These are phyloP conservation scores for Claviceps paspali DNA, from an alignment of 2,329 filamentous ascomycete species.

Conservation along the genomic window DNA sequence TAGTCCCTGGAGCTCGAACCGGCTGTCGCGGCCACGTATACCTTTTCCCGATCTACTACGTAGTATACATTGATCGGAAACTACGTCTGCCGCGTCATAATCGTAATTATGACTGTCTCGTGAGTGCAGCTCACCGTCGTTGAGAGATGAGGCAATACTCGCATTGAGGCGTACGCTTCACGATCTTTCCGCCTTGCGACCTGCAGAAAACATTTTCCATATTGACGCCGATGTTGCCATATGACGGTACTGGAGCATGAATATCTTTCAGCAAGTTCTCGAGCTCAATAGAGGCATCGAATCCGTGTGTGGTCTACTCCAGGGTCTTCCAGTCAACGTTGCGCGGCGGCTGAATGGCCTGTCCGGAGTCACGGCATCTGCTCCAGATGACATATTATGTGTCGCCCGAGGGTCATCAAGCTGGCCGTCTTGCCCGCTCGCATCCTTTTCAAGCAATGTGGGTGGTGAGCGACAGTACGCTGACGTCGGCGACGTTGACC, in stretches of 20 bases:
- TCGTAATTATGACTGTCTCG: conserved; percentile 22
- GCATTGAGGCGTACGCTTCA: conserved; percentile 36
- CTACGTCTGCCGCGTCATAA: conserved; percentile 14
- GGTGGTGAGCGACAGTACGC: no score
- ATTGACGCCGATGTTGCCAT: conserved; percentile 36
- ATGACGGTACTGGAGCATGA: conserved; percentile 36
- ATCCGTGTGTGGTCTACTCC: conserved; percentile 27
- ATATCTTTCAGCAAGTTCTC: conserved; percentile 32
- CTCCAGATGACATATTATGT: not conserved
- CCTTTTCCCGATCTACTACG: conserved; percentile 25
- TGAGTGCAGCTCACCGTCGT: conserved; percentile 25
- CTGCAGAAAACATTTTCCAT: conserved; percentile 39
- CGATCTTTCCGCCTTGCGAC: conserved; percentile 30
- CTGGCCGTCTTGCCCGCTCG: no score
- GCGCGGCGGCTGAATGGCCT: conserved; percentile 11
- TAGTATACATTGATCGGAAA: conserved; percentile 19
- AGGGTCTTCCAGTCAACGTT: conserved; percentile 26
- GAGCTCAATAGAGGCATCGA: conserved; percentile 34
- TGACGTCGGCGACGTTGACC: no score
- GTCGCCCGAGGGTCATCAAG: not conserved
- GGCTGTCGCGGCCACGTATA: no score
- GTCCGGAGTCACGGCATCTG: not conserved
- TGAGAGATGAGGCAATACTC: conserved; percentile 9
- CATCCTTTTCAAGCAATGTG: no score
- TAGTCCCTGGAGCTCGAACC: not conserved